phyloP scores from a whole-genome alignment of 495 filamentous ascomycete species.

The Aspergillus nidulans region DNA sequence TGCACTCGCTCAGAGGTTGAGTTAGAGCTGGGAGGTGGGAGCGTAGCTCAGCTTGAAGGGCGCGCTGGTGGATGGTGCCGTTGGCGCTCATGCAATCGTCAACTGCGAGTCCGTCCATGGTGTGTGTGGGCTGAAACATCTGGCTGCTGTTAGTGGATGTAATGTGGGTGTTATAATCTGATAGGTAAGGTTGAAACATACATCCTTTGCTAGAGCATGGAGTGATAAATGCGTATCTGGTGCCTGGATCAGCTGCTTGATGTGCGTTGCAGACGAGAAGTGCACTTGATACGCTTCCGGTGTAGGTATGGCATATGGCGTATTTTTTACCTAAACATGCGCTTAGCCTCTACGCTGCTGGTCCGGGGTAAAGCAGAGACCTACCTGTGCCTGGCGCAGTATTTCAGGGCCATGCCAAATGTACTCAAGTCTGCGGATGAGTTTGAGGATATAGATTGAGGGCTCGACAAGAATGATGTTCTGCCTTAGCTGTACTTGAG shows the following conservation, averaged over 20 bases:
- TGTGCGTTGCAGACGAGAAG: background rate
- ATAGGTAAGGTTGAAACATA: too few species aligned
- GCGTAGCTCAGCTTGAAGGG: background rate
- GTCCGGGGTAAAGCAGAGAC: background rate
- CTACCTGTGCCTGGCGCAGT: background rate
- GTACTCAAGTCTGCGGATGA: background rate
- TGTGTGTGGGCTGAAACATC: background rate
- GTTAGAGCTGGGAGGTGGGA: background rate
- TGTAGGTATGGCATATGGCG: background rate
- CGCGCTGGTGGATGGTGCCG: background rate
- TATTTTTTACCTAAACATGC: background rate
- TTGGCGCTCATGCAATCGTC: background rate
- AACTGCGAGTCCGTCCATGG: background rate
- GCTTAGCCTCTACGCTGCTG: background rate
- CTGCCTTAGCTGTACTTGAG: background rate
- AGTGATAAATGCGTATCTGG: constrained; percentile 1
- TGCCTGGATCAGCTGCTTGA: constrained; percentile 1
- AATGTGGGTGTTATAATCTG: too few species aligned
- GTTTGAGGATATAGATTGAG: background rate
- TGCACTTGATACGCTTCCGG: constrained; percentile 4
- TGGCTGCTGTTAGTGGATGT: background rate
- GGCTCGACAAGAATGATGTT: background rate
- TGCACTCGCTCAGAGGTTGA: background rate
- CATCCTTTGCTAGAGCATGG: background rate
- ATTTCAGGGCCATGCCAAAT: background rate